Evolutionary conservation across 1,284 basidiomycete species (phyloP), one percentile per base, ranked within the genome.

Genomic region (Laetiporus sulphureus): DNA sequence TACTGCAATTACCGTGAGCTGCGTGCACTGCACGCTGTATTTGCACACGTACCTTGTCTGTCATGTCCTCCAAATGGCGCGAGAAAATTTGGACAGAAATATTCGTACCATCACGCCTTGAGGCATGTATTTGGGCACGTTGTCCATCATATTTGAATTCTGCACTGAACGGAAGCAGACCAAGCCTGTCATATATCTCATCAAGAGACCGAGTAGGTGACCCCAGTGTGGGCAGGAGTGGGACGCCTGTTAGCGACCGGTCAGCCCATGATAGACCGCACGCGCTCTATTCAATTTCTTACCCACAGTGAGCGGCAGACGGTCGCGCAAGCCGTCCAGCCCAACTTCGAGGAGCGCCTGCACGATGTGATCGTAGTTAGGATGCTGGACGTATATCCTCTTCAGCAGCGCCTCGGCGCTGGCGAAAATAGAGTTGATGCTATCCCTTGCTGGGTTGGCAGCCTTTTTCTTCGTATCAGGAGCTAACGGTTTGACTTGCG

Each of bases 141-240:
- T 93, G 90, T 4, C 91, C 91, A 48, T 94, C 91, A 59, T 92
- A 91, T 61, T 95, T 94, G n/a, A 80, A 88, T 63, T 95, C 91
- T 2, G 85, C 88, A 79, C 62, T 91, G 89, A 92, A 94, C 2
- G 83, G 75, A 27, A 79, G 64, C 33, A 70, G 66, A 11, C 74
- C 76, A 15, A 93, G 68, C 23, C 83, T 75, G 31, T 79, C 75
- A 54, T 90, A 92, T 31, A 94, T 80, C 53, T 92, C 90, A 40
- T 82, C 75, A 33, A 97, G 66, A 27, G 90, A 92, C 29, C 91
- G 80, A 30, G 81, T 87, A 40, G 90, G 91, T 37, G 88, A 91
- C 29, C 90, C 90, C 21, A 93, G 67, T 20, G 82, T 79, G 18
- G 82, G 83, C 55, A 77, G 75, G 20, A 87, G 60, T 15, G 83